These are phyloP conservation scores for Phytophthora idaei DNA, from an alignment of 352 stramenopile species.

Conservation along the genomic window DNA sequence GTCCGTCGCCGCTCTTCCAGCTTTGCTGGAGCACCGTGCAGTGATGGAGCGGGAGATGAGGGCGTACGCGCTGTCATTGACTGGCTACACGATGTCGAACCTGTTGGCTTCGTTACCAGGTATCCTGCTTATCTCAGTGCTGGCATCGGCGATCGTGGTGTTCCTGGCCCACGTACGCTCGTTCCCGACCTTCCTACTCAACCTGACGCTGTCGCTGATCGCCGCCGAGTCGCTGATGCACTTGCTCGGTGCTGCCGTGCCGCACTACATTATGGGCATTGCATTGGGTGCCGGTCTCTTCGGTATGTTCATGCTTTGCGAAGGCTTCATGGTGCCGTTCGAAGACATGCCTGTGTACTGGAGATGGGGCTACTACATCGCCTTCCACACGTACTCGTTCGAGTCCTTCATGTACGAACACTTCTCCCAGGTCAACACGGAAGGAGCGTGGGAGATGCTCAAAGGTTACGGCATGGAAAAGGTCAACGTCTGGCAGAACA, in stretches of 20 bases:
- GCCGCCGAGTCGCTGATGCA: constrained; percentile 84
- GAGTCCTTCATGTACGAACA: constrained; percentile 88
- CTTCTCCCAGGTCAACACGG: constrained; percentile 46
- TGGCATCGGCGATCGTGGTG: constrained; percentile 62
- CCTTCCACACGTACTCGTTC: constrained; percentile 90
- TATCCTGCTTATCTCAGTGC: constrained; percentile 68
- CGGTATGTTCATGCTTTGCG: constrained; percentile 88
- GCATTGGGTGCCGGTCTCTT: constrained; percentile 79
- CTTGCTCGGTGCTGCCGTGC: constrained; percentile 75
- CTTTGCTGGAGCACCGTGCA: constrained; percentile 82
- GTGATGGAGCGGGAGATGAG: constrained; percentile 87
- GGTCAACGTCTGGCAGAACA: constrained; percentile 55
- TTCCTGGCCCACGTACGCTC: constrained; percentile 60
- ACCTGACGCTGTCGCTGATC: constrained; percentile 79
- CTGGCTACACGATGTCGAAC: constrained; percentile 82
- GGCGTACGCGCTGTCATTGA: constrained; percentile 57
- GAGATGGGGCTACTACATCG: constrained; percentile 87
- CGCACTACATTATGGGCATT: constrained; percentile 90
- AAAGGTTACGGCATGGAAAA: constrained; percentile 61
- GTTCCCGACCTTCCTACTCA: constrained; percentile 69
- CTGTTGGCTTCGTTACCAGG: constrained; percentile 75
- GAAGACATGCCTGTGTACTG: constrained; percentile 72
- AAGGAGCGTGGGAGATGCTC: constrained; percentile 37
- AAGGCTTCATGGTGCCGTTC: constrained; percentile 86
- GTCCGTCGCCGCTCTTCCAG: constrained; percentile 88